A percentile compares a stretch with the other conserved stretches of the same genome.
Evolutionary conservation across 768 basidiomycete genomes (phyloP).

Genomic region (Amanita phalloides): DNA sequence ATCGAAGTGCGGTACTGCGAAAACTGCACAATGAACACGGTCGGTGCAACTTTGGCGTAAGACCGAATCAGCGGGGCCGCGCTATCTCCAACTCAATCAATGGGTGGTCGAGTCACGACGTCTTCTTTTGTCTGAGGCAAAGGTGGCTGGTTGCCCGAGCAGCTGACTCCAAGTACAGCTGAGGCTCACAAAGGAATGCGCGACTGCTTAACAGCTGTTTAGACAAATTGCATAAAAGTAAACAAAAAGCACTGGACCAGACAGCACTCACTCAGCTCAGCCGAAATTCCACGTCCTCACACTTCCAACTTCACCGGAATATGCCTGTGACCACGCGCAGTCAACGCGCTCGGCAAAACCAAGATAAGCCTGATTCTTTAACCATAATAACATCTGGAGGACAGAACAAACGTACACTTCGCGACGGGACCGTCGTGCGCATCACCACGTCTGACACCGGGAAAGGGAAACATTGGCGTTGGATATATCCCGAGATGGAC

Average conservation of each 20-base stretch:
- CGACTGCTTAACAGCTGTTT: not conserved
- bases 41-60: not conserved
- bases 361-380: not conserved
- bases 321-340: not conserved
- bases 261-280: not conserved
- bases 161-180: not conserved
- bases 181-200: not conserved
- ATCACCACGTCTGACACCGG: conserved; percentile 1
- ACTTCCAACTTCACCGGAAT: not conserved
- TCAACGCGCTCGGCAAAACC: not conserved
- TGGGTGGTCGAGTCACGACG: not conserved
- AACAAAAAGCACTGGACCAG: not conserved
- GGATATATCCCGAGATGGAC: conserved; percentile 1
- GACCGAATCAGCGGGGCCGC: too few species aligned
- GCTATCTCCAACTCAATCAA: not conserved
- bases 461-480: conserved; percentile 1
- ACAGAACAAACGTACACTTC: not conserved
- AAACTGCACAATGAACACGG: not conserved
- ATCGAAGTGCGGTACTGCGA: too few species aligned
- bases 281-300: not conserved
- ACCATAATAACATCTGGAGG: not conserved
- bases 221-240: not conserved
- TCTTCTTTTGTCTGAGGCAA: not conserved
- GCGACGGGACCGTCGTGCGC: not conserved
- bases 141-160: not conserved